Evolutionary conservation across 2,329 filamentous ascomycete genomes (phyloP).

Genomic region (Pseudopithomyces maydicus): DNA sequence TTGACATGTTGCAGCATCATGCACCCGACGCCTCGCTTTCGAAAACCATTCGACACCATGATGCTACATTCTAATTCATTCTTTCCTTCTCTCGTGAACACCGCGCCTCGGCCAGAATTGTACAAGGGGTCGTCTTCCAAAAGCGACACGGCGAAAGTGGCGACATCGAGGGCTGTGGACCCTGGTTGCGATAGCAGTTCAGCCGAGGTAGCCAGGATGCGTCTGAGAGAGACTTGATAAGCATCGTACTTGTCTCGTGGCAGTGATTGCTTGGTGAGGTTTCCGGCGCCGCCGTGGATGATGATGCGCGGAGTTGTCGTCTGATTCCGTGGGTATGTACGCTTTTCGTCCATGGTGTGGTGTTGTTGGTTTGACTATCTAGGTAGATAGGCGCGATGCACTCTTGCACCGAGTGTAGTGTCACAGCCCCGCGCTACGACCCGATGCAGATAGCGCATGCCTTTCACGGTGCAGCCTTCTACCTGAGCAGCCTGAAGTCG

Average conservation of each 20-base stretch:
- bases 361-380: background rate
- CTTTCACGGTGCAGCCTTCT: too few relatives aligned
- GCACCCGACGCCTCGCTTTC: conserved; percentile 79
- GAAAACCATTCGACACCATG: conserved; percentile 76
- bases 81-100: conserved; percentile 81
- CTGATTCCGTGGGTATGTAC: background rate
- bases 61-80: conserved; percentile 87
- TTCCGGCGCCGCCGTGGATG: conserved; percentile 55
- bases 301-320: conserved; percentile 50
- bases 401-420: too few relatives aligned
- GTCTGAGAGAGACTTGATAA: conserved; percentile 39
- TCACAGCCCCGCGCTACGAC: background rate
- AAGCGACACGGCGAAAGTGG: conserved; percentile 69
- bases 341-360: background rate
- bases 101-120: conserved; percentile 81
- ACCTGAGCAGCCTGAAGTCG: background rate
- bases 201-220: conserved; percentile 15
- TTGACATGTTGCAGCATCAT: conserved; percentile 75
- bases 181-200: background rate
- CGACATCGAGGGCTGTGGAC: conserved; percentile 48
- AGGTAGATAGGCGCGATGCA: background rate
- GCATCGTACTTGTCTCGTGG: conserved; percentile 39
- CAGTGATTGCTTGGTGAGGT: conserved; percentile 50
- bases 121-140: conserved; percentile 5
- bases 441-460: background rate